Base-by-base conservation (phyloP, 768 basidiomycete genomes). In the Omphalotus guepiniiformis region DNA sequence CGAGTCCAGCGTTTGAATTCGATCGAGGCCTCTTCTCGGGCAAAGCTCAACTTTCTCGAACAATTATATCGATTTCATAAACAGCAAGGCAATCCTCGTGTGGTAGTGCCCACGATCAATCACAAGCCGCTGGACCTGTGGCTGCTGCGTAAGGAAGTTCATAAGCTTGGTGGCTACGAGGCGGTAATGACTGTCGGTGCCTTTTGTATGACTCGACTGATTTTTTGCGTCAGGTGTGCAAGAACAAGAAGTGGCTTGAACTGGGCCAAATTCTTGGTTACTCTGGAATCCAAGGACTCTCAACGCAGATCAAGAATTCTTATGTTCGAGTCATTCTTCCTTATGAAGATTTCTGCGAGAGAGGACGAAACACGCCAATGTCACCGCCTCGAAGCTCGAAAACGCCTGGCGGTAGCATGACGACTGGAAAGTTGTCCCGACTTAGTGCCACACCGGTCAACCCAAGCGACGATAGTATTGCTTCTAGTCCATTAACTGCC, bases 21-120 rank as follows among this genome's bases (percentile, higher is more conserved):
- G 53, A 92, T 99, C 55, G 95, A 98, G 70, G 96, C 96, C 13
- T 89, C 94, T 28, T 94, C 93, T 51, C 76, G 96, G 56, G 95
- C 96, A 42, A 96, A 94, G 68, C 71, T 98, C 65, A 98, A 96
- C 72, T 98, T 96, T 68, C 69, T 97, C 55, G 95, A 98, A 64
- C 93, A 96, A 67, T 78, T 99, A 40, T 94, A 94, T 67, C 87
- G 91, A 57, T 99, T 88, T 65, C 96, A 98, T 69, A 86, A 89
- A 58, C 94, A 97, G 64, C 93, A 94, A 69, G 92, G 92, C 39
- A 92, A 93, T 63, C 75, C 83, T 51, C 83, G 88, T 54, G 85
- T 97, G 21, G 83, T 83, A n/a, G 86, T 97, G 27, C 96, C 96
- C 49, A 88, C 87, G 26, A 91, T 99, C 63, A 93, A 93, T 65